Base-by-base conservation (phyloP, 2,329 filamentous ascomycete species). In the Aspergillus sp. region DNA sequence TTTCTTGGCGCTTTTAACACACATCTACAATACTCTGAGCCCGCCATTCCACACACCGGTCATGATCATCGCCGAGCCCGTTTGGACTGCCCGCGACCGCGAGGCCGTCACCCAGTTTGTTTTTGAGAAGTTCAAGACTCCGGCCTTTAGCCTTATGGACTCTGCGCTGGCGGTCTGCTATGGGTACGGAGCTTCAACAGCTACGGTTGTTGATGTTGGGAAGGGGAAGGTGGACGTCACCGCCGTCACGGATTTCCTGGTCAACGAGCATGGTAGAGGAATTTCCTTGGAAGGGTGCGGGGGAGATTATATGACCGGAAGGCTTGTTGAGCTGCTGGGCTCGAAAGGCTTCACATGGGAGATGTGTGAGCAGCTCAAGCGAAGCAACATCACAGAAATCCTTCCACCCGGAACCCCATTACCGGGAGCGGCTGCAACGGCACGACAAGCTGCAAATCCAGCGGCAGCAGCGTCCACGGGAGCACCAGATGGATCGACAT, bases 111-210 rank as follows among this genome's bases (percentile, higher is more conserved):
- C 88, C 10, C 85, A 91, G 42, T 98, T 94, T 67, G 77, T 96
- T 43, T 98, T 98, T 52, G 91, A 98, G 62, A 93, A 91, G 63
- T 94, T 93, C 55, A 91, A 89, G 65, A 91, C 86, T 0, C 91
- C 91, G 0, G 86, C 85, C 0, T 82, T 98, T 32, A 88, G 82
- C 48, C 72, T 96, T 41, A 81, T 98, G 66, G 84, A 96, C 60
- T 82, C 86, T 47, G 88, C 85, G 3, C 65, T 93, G 29, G 88
- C 91, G 15, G 82, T 86, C 1, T 80, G 68, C 36, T 80, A 77
- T 51, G 78, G 91, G 35, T 96, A 93, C 52, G 88, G 86, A 8
- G 72, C 86, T 17, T 72, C 79, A 19, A 86, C 76, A 47, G 80
- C 91, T 50, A 91, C 86, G 0, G 75, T 98, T 13, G 72, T 98